These are phyloP conservation scores for Penicillium sp. DNA, from an alignment of 2,329 filamentous ascomycete genomes.

Conservation along the genomic window DNA sequence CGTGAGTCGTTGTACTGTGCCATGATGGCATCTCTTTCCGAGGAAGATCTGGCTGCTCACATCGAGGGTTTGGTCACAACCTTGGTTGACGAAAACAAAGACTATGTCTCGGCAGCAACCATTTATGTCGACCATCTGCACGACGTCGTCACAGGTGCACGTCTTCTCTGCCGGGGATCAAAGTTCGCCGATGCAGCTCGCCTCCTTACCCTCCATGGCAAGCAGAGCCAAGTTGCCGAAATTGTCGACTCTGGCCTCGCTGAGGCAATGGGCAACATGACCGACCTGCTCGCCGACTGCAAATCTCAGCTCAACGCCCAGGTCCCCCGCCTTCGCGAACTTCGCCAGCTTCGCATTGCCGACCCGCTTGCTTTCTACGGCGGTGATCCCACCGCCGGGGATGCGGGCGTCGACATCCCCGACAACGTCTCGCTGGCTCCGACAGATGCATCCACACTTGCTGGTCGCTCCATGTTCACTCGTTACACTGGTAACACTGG, in stretches of 20 bases:
- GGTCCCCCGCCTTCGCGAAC: conserved; percentile 78
- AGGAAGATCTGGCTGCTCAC: conserved; percentile 62
- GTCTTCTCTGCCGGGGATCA: conserved; percentile 81
- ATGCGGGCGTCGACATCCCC: conserved; percentile 68
- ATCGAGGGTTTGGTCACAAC: conserved; percentile 75
- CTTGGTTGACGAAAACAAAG: conserved; percentile 73
- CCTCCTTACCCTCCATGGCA: conserved; percentile 62
- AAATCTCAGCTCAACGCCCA: conserved; percentile 80
- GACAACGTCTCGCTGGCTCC: conserved; percentile 92
- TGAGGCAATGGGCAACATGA: conserved; percentile 77
- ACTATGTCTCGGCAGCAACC: conserved; percentile 74
- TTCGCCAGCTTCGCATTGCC: conserved; percentile 74
- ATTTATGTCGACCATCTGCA: conserved; percentile 79
- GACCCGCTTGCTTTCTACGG: conserved; percentile 90
- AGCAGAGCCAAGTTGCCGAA: conserved; percentile 61
- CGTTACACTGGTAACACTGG: conserved; percentile 87
- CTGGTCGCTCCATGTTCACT: conserved; percentile 83
- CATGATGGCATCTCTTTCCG: conserved; percentile 63
- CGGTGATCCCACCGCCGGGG: conserved; percentile 61
- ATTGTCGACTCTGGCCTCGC: conserved; percentile 76
- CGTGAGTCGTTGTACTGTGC: conserved; percentile 84
- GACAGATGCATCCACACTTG: conserved; percentile 74
- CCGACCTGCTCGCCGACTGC: conserved; percentile 92
- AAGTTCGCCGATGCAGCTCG: conserved; percentile 88
- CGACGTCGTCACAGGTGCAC: conserved; percentile 68